A percentile compares a stretch with the other conserved stretches of the same genome.
Conservation (phyloP, 257 asterid genomes). For the Capsicum rhomboideum region DNA sequence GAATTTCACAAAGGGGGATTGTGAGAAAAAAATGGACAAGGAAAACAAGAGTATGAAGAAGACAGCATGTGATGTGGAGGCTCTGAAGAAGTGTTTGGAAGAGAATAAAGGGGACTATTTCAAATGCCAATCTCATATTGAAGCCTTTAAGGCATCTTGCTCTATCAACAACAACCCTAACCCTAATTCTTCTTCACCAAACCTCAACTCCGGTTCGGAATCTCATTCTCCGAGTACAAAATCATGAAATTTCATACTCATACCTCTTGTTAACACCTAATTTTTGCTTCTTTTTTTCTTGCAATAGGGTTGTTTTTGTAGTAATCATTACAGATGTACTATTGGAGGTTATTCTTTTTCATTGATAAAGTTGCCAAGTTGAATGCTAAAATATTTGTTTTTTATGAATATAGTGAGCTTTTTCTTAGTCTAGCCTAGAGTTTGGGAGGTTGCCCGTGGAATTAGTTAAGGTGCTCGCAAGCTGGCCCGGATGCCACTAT, state of each 20-base stretch:
- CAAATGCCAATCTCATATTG: constrained; percentile 58
- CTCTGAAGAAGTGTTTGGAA: constrained; percentile 59
- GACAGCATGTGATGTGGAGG: constrained; percentile 49
- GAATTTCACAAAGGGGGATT: neutral
- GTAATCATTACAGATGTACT: neutral
- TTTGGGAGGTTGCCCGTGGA: too few species aligned
- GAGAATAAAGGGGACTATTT: constrained; percentile 52
- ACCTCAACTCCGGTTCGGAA: neutral
- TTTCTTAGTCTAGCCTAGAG: too few species aligned
- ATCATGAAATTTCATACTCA: neutral
- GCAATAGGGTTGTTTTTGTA: neutral
- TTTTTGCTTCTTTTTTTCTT: neutral
- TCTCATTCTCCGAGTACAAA: neutral
- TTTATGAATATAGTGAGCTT: neutral
- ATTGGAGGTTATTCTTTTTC: neutral
- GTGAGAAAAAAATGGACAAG: neutral
- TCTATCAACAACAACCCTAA: constrained; percentile 38
- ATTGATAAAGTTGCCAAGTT: neutral
- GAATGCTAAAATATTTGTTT: neutral
- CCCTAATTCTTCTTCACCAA: constrained; percentile 22
- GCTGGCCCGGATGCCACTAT: too few species aligned
- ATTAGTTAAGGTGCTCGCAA: neutral
- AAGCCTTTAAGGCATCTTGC: constrained; percentile 59
- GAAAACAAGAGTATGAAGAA: constrained; percentile 23
- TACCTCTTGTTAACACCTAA: neutral